Percentiles rank a stretch among this genome's conserved stretches.
Conservation (phyloP, 441 rosid genomes). For the Aquilaria agallochum region DNA sequence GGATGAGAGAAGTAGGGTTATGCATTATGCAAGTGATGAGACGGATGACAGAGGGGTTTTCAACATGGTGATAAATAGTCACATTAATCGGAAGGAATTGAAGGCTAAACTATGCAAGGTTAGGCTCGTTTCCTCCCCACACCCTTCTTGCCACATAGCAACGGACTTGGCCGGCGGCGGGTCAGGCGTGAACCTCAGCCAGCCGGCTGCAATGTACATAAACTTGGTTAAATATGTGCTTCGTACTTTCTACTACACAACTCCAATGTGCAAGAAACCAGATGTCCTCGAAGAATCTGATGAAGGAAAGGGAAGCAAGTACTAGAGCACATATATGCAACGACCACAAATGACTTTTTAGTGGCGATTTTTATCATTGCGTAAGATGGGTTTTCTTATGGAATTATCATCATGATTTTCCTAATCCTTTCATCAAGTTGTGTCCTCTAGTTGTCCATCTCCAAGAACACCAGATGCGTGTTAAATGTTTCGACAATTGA, state of each 20-base stretch:
- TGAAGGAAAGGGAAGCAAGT: no score
- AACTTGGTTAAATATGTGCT: slow-evolving; percentile 40
- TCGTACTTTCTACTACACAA: slow-evolving; percentile 56
- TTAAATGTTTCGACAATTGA: no score
- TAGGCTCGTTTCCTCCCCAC: slow-evolving; percentile 67
- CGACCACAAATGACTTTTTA: no score
- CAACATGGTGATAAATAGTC: slow-evolving; percentile 37
- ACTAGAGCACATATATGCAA: no score
- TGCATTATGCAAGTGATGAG: slow-evolving; percentile 53
- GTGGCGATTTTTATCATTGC: no score
- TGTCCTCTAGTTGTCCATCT: no score
- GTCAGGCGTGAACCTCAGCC: slow-evolving; percentile 48
- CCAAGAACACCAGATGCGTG: no score
- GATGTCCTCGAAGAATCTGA: slow-evolving; percentile 7
- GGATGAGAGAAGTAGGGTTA: slow-evolving; percentile 61
- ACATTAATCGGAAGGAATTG: slow-evolving; percentile 41
- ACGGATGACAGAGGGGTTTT: slow-evolving; percentile 61
- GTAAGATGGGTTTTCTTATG: no score
- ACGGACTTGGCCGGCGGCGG: slow-evolving; percentile 66
- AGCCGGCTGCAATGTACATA: slow-evolving; percentile 39
- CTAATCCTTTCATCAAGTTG: no score
- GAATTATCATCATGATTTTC: no score
- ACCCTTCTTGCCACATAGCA: slow-evolving; percentile 49
- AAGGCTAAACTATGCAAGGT: slow-evolving; percentile 44
- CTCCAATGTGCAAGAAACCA: slow-evolving; percentile 71